Conservation (phyloP, 805 yeast genomes). For the Candida succiphila region DNA sequence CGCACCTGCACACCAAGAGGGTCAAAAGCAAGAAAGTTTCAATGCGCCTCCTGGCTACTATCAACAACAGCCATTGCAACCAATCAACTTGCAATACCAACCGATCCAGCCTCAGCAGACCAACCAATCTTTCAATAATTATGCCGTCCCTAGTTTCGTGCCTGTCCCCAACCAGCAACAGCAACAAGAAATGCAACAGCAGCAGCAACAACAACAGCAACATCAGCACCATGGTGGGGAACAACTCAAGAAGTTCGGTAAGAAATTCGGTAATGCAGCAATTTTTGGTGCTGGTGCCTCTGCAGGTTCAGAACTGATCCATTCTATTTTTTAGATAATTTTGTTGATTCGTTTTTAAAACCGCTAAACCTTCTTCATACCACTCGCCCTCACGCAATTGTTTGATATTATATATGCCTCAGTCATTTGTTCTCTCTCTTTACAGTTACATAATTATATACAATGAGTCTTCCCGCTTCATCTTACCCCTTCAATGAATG, state of each 20-base stretch:
- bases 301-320: constrained; percentile 77
- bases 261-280: constrained; percentile 89
- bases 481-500: too few species aligned
- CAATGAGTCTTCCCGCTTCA: too few species aligned
- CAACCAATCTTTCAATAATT: neutral
- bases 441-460: too few species aligned
- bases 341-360: neutral
- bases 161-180: constrained; percentile 5
- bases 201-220: constrained; percentile 9
- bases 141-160: neutral
- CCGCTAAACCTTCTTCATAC: too few species aligned
- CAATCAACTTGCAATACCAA: constrained; percentile 3
- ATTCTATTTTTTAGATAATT: constrained; percentile 48
- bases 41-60: constrained; percentile 9
- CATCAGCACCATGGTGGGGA: constrained; percentile 6
- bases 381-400: too few species aligned
- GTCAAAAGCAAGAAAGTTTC: constrained; percentile 13
- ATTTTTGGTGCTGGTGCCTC: constrained; percentile 98
- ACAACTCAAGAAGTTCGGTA: constrained; percentile 57
- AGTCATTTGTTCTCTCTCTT: too few species aligned
- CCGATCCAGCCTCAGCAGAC: constrained; percentile 3
- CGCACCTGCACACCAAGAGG: constrained; percentile 4
- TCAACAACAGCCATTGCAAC: constrained; percentile 8
- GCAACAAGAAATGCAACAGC: constrained; percentile 9
- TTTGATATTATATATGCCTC: too few species aligned